These are phyloP conservation scores for Rhizopogon vinicolor DNA, from an alignment of 768 basidiomycete genomes.

Conservation along the genomic window DNA sequence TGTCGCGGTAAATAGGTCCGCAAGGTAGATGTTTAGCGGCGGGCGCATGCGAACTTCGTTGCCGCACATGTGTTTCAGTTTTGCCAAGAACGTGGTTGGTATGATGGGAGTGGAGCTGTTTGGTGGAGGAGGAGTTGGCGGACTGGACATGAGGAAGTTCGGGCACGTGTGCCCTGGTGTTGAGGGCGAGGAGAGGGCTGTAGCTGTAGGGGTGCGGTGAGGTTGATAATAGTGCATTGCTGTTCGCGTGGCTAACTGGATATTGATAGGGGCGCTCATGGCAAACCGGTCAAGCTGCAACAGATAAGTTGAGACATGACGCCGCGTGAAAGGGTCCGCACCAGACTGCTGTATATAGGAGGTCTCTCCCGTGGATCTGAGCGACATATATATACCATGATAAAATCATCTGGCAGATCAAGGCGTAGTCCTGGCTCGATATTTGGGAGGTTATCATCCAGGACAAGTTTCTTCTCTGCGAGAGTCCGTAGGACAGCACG, in stretches of 20 bases:
- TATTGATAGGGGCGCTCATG: constrained; percentile 60
- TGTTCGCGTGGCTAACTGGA: constrained; percentile 37
- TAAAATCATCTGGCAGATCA: constrained; percentile 56
- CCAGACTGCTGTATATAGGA: constrained; percentile 57
- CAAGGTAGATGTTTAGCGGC: constrained; percentile 55
- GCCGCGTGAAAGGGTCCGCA: constrained; percentile 29
- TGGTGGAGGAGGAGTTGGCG: constrained; percentile 19
- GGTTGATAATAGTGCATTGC: constrained; percentile 29
- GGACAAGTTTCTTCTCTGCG: constrained; percentile 42
- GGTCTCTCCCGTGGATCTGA: constrained; percentile 63
- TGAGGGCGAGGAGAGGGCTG: constrained; percentile 23
- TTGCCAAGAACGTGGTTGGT: constrained; percentile 23
- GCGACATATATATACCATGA: constrained; percentile 70
- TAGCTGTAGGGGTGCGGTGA: constrained; percentile 20
- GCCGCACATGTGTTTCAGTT: constrained; percentile 21
- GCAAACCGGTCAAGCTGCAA: constrained; percentile 72
- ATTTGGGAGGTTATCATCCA: constrained; percentile 22
- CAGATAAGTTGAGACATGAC: constrained; percentile 6
- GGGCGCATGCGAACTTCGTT: constrained; percentile 44
- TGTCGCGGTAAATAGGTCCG: constrained; percentile 70
- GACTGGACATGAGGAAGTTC: constrained; percentile 15
- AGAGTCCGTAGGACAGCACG: constrained; percentile 51
- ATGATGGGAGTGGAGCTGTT: constrained; percentile 22
- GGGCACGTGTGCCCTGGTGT: constrained; percentile 24
- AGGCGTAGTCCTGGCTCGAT: constrained; percentile 13